Evolutionary conservation across 495 filamentous ascomycete species (phyloP).

Genomic region (Elaphomyces granulatus): DNA sequence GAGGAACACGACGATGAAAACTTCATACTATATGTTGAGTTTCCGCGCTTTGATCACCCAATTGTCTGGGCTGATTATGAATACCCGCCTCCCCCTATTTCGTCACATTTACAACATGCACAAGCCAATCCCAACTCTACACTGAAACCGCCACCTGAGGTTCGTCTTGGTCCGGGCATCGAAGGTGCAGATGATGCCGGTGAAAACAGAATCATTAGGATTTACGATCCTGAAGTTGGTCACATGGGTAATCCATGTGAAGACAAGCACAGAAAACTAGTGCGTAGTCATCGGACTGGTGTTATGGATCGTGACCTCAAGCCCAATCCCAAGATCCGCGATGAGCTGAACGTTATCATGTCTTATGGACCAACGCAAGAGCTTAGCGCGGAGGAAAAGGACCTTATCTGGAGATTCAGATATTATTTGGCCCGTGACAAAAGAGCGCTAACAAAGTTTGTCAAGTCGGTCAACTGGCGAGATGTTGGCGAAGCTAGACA

Average conservation of each 20-base stretch:
- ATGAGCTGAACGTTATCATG: conserved; percentile 84
- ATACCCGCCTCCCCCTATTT: conserved; percentile 72
- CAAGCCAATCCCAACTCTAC: conserved; percentile 50
- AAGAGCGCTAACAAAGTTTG: conserved; percentile 87
- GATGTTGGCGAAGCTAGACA: conserved; percentile 76
- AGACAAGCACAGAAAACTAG: conserved; percentile 82
- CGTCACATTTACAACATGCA: conserved; percentile 47
- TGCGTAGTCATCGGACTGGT: conserved; percentile 85
- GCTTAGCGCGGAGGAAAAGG: conserved; percentile 78
- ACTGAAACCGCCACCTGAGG: conserved; percentile 65
- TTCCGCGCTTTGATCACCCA: conserved; percentile 91
- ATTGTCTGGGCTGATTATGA: conserved; percentile 91
- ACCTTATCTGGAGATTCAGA: conserved; percentile 91
- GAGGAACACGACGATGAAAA: conserved; percentile 37
- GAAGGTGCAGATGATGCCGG: conserved; percentile 39
- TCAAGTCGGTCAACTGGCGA: conserved; percentile 90
- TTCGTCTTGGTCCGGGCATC: conserved; percentile 72
- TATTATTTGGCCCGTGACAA: conserved; percentile 90
- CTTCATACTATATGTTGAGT: conserved; percentile 73
- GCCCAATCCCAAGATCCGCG: conserved; percentile 89
- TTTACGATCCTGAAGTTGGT: conserved; percentile 90
- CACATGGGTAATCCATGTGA: conserved; percentile 85
- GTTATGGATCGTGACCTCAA: conserved; percentile 86
- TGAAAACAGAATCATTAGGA: conserved; percentile 50
- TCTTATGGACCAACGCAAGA: conserved; percentile 85